Conservation (phyloP, 129 eudicot genomes). For the Flaveria trinervia region DNA sequence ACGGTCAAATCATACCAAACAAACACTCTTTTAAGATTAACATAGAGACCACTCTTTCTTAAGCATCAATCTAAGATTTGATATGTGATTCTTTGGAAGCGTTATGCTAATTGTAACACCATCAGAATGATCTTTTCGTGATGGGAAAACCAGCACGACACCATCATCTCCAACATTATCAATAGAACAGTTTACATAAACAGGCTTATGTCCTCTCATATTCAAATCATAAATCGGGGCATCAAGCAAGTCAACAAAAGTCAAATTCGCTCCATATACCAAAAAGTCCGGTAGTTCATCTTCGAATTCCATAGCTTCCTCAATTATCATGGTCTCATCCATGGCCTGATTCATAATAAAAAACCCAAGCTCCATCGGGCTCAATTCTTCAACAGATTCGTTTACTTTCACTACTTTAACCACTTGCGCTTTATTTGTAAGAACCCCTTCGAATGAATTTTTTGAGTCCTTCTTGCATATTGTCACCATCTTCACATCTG, state of each 20-base stretch:
- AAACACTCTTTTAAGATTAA: too few species aligned
- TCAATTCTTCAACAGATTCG: conserved; percentile 32
- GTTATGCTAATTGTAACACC: conserved; percentile 50
- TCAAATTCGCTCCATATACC: conserved; percentile 73
- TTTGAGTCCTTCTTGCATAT: conserved; percentile 38
- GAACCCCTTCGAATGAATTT: conserved; percentile 16
- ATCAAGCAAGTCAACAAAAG: conserved; percentile 55
- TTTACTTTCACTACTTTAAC: conserved; percentile 56
- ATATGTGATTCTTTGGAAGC: conserved; percentile 48
- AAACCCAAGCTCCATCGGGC: conserved; percentile 43
- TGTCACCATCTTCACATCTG: conserved; percentile 51
- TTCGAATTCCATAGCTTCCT: conserved; percentile 44
- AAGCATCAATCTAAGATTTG: conserved; percentile 43
- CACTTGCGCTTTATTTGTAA: conserved; percentile 46
- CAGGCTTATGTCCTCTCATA: conserved; percentile 51
- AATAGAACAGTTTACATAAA: conserved; percentile 46
- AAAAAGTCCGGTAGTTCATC: conserved; percentile 44
- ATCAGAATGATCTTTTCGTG: conserved; percentile 15
- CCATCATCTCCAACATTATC: conserved; percentile 84
- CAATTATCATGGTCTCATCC: conserved; percentile 52
- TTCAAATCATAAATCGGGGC: conserved; percentile 53
- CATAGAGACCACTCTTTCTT: conserved; percentile 32
- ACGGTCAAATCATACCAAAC: too few species aligned
- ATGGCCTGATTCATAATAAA: conserved; percentile 36
- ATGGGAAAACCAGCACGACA: conserved; percentile 68